These are phyloP conservation scores for Mediolabrus comicus DNA, from an alignment of 108 stramenopile genomes.

Conservation along the genomic window DNA sequence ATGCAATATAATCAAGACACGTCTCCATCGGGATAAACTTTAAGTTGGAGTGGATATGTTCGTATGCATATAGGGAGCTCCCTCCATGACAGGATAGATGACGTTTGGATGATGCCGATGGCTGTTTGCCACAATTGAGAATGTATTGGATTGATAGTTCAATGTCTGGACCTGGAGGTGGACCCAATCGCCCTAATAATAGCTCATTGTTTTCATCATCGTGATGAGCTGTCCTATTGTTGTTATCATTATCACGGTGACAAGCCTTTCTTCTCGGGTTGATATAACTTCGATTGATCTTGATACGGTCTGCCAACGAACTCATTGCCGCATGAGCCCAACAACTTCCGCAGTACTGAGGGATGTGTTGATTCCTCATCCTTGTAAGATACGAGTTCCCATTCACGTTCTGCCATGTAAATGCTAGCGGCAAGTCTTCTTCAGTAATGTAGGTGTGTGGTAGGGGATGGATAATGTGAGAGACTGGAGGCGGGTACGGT, in stretches of 20 bases:
- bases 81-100: conserved; percentile 69
- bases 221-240: neutral
- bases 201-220: neutral
- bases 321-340: conserved; percentile 84
- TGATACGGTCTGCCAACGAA: conserved; percentile 76
- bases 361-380: conserved; percentile 80
- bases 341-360: conserved; percentile 61
- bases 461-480: conserved; percentile 41
- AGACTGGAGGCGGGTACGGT: conserved; percentile 11
- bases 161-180: conserved; percentile 40
- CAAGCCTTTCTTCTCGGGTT: conserved; percentile 3
- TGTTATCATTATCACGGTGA: neutral
- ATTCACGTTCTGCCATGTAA: conserved; percentile 75
- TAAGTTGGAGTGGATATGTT: conserved; percentile 55
- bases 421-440: conserved; percentile 69
- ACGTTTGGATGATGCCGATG: neutral
- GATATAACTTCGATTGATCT: conserved; percentile 56
- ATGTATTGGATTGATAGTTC: conserved; percentile 47
- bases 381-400: conserved; percentile 58
- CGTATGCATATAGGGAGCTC: conserved; percentile 56
- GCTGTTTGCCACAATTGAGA: conserved; percentile 46
- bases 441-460: conserved; percentile 70
- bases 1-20: conserved; percentile 85
- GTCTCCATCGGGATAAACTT: conserved; percentile 74
- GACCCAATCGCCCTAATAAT: conserved; percentile 25